These are phyloP conservation scores for Podospora pseudocomata DNA, from an alignment of 495 filamentous ascomycete genomes.

Conservation along the genomic window DNA sequence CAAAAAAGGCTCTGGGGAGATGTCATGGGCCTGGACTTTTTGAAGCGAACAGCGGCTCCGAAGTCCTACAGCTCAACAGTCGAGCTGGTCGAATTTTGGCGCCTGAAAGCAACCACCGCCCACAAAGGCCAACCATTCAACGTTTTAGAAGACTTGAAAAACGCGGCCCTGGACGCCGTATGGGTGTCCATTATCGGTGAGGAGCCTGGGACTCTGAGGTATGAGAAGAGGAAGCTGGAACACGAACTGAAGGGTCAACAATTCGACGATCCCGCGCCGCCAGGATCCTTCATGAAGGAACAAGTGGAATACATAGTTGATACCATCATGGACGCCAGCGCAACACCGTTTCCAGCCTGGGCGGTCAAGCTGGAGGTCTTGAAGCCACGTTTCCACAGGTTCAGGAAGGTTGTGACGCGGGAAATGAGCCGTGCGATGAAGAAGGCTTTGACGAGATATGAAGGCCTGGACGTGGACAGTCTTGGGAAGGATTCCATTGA, in stretches of 20 bases:
- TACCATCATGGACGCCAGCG: conserved; percentile 16
- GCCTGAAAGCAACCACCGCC: conserved; percentile 20
- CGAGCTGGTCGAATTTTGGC: conserved; percentile 37
- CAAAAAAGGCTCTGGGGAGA: conserved; percentile 36
- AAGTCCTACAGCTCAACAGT: conserved; percentile 27
- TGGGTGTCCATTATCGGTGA: conserved; percentile 34
- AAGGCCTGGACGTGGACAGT: conserved; percentile 15
- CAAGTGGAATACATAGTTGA: conserved; percentile 27
- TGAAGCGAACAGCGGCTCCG: conserved; percentile 30
- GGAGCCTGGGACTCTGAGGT: conserved; percentile 17
- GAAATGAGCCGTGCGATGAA: conserved; percentile 27
- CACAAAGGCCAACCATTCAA: conserved; percentile 26
- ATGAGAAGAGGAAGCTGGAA: conserved; percentile 25
- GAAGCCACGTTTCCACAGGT: conserved; percentile 25
- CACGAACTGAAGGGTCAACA: conserved; percentile 12
- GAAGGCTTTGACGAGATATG: conserved; percentile 24
- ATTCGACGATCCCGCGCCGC: neutral
- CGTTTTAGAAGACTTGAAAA: conserved; percentile 29
- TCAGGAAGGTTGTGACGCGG: conserved; percentile 12
- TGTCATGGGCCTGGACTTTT: conserved; percentile 32
- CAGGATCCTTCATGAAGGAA: conserved; percentile 16
- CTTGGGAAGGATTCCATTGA: conserved; percentile 26
- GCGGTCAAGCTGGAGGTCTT: conserved; percentile 19
- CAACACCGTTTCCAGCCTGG: conserved; percentile 14
- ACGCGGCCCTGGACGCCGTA: conserved; percentile 37